A percentile compares a stretch with the other conserved stretches of the same genome.
Evolutionary conservation across 306 rosid species (phyloP).

Genomic region (Vachellia pachyceras): DNA sequence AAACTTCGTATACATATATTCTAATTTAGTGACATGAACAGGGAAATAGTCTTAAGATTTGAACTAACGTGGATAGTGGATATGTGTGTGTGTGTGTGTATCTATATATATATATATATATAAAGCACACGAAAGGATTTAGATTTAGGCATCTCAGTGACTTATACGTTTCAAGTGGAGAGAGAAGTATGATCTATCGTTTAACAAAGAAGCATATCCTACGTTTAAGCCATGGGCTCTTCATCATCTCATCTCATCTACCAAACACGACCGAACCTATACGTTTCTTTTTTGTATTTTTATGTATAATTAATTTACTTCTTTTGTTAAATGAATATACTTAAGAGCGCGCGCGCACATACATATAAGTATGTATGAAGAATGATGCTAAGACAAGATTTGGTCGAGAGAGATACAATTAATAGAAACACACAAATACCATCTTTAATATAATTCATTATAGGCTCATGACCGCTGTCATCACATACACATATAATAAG

Average conservation of each 20-base stretch:
- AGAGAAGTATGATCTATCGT: neutral
- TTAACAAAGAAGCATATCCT: neutral
- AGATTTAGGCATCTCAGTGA: neutral
- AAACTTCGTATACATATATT: neutral
- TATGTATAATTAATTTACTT: neutral
- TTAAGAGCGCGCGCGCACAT: neutral
- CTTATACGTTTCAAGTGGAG: neutral
- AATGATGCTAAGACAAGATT: neutral
- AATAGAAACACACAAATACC: neutral
- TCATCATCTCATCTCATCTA: neutral
- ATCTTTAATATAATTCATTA: conserved; percentile 24
- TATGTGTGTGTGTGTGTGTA: too few species aligned
- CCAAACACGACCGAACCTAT: too few species aligned
- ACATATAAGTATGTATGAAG: too few species aligned
- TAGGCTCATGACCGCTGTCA: conserved; percentile 16
- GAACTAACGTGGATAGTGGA: too few species aligned
- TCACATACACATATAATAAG: neutral
- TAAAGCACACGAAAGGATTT: neutral
- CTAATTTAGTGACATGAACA: neutral
- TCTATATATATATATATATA: too few species aligned
- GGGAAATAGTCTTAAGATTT: too few species aligned
- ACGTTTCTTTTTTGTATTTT: too few species aligned
- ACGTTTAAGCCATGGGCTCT: neutral
- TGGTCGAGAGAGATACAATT: neutral
- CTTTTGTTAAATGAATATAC: neutral